phyloP scores from a whole-genome alignment of 345 rosid genomes.

The Stellera chamaejasme region DNA sequence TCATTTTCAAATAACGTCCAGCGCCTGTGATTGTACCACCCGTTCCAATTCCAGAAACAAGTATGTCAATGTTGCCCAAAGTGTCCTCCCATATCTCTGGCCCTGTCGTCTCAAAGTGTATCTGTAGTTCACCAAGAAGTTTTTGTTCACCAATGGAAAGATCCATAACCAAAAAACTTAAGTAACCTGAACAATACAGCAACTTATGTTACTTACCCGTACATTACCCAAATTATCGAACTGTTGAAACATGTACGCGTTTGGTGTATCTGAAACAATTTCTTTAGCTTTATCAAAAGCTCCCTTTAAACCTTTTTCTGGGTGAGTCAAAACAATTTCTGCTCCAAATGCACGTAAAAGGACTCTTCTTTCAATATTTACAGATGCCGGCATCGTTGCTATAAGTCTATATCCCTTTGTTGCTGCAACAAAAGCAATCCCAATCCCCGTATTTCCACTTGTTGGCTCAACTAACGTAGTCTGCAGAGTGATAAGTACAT shows the following conservation, averaged over 20 bases:
- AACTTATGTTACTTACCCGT: conserved; percentile 33
- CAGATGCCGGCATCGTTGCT: conserved; percentile 89
- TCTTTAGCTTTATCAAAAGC: conserved; percentile 88
- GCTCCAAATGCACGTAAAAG: conserved; percentile 88
- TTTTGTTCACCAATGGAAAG: neutral
- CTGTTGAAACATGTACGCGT: conserved; percentile 74
- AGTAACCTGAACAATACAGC: neutral
- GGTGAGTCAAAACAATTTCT: conserved; percentile 71
- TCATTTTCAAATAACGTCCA: conserved; percentile 73
- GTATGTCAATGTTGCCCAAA: conserved; percentile 54
- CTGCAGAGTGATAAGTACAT: conserved; percentile 30
- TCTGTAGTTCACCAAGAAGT: conserved; percentile 33
- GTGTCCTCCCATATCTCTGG: conserved; percentile 98
- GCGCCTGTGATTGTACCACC: conserved; percentile 91
- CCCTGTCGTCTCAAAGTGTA: conserved; percentile 88
- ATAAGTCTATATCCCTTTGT: conserved; percentile 76
- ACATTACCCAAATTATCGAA: conserved; percentile 68
- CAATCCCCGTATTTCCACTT: conserved; percentile 87
- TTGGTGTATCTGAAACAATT: conserved; percentile 52
- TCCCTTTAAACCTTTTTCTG: conserved; percentile 81
- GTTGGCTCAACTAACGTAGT: conserved; percentile 74
- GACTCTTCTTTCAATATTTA: conserved; percentile 71
- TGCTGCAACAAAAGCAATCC: conserved; percentile 87
- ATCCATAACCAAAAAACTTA: neutral
- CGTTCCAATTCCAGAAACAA: conserved; percentile 88